A percentile compares a stretch with the other conserved stretches of the same genome.
phyloP scores from a whole-genome alignment of 2,329 filamentous ascomycete genomes.

The Colletotrichum trifolii region DNA sequence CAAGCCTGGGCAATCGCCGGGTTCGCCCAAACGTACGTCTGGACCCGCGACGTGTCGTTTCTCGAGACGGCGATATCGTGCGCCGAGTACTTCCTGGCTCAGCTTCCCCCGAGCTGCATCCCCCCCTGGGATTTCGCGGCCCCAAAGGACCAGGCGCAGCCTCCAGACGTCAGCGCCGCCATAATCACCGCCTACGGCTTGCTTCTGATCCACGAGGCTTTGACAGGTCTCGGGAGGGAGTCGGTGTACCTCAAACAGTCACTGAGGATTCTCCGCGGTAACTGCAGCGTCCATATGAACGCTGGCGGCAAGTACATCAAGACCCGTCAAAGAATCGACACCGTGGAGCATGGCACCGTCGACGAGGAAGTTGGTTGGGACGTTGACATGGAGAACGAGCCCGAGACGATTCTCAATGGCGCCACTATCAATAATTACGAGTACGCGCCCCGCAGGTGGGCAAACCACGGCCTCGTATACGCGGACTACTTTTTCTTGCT shows the following conservation, averaged over 20 bases:
- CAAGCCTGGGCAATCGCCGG: slow-evolving; percentile 62
- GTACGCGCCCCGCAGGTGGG: slow-evolving; percentile 55
- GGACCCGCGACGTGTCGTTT: slow-evolving; percentile 55
- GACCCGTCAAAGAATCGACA: slow-evolving; percentile 33
- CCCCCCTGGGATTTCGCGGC: slow-evolving; percentile 63
- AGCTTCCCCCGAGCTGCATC: slow-evolving; percentile 51
- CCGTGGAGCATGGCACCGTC: slow-evolving; percentile 40
- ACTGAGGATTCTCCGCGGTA: slow-evolving; percentile 42
- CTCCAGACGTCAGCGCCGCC: slow-evolving; percentile 51
- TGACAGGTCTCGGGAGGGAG: slow-evolving; percentile 35
- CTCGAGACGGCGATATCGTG: slow-evolving; percentile 54
- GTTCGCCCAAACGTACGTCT: slow-evolving; percentile 58
- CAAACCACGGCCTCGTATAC: slow-evolving; percentile 60
- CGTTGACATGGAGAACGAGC: slow-evolving; percentile 42
- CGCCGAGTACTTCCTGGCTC: slow-evolving; percentile 57
- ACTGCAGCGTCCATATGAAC: slow-evolving; percentile 42
- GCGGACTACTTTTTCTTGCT: slow-evolving; percentile 61
- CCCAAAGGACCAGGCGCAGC: slow-evolving; percentile 39
- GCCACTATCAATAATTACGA: slow-evolving; percentile 60
- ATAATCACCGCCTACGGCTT: slow-evolving; percentile 52
- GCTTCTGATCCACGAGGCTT: slow-evolving; percentile 47
- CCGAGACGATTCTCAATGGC: slow-evolving; percentile 57
- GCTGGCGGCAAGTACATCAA: slow-evolving; percentile 36
- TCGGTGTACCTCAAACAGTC: slow-evolving; percentile 43
- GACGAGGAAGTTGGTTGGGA: slow-evolving; percentile 32